Conservation (phyloP, 371 early-diverging fungal genomes). For the Haplosporangium sp. region DNA sequence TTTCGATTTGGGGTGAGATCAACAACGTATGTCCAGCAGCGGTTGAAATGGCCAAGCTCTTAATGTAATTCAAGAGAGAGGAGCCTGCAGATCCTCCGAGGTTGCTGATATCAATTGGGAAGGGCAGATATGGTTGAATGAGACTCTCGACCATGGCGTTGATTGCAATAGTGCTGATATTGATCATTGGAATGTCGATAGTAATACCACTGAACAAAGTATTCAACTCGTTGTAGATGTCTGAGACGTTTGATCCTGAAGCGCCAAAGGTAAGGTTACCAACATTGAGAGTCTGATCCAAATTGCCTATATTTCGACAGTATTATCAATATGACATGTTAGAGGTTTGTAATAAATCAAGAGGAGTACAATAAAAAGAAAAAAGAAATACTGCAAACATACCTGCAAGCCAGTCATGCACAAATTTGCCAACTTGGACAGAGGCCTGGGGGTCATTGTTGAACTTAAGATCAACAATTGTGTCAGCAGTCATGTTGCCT, state of each 20-base stretch:
- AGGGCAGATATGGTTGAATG: constrained; percentile 20
- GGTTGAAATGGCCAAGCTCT: constrained; percentile 43
- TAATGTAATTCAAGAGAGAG: constrained; percentile 31
- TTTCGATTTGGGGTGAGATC: constrained; percentile 39
- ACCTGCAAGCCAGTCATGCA: constrained; percentile 44
- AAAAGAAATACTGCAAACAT: neutral
- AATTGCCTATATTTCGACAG: constrained; percentile 12
- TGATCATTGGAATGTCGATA: constrained; percentile 30
- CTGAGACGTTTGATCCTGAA: neutral
- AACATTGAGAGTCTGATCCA: constrained; percentile 42
- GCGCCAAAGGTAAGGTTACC: constrained; percentile 50
- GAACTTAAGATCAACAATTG: constrained; percentile 41
- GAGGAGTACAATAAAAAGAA: neutral
- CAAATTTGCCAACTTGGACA: constrained; percentile 27
- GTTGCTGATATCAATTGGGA: constrained; percentile 53
- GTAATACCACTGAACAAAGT: constrained; percentile 31
- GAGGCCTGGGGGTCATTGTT: constrained; percentile 46
- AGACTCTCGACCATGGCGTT: constrained; percentile 22
- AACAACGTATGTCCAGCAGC: constrained; percentile 50
- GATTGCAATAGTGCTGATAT: constrained; percentile 37
- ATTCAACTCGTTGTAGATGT: constrained; percentile 18
- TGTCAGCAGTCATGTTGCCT: constrained; percentile 44
- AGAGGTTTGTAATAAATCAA: neutral
- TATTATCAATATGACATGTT: neutral
- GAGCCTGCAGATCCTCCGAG: constrained; percentile 23